Base-by-base conservation (phyloP, 306 rosid genomes). In the Malus sylvestris region DNA sequence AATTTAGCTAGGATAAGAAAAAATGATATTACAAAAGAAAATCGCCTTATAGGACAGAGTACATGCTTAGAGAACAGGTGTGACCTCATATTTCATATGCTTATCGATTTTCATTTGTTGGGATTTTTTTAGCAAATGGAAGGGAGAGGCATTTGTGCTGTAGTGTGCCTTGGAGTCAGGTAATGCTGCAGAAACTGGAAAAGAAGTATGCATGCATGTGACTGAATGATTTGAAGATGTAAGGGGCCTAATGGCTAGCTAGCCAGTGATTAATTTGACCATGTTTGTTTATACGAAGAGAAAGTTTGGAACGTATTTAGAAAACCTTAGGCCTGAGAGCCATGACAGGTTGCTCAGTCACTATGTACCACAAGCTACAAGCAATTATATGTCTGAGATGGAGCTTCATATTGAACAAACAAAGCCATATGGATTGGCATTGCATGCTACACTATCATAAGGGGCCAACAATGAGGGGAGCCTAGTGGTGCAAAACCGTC, bases 21-120 rank as follows among this genome's bases (percentile, higher is more conserved):
- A 7, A 9, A 13, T 1, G n/a, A 70, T n/a, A 46, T 51, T 42
- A 25, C 13, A 66, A 67, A 4, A 12, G 49, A 29, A 23, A 85
- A 60, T 71, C 23, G 79, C 82, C 82, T 85, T 76, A 83, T 32
- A 83, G 62, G 84, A 81, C 88, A 83, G 65, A 73, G 67, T 40
- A 46, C 79, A 52, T 72, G 80, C 40, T 72, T 57, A 68, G 23
- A 29, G 23, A 57, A 49, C 51, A 70, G 67, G 79, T 70, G 44
- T 74, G 77, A 67, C 74, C 58, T 76, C 52, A 70, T 75, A 72
- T 9, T 60, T 66, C 49, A 53, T 25, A 4, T 62, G 74, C 76
- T 55, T 67, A 10, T 33, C 49, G 4, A 18, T 42, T 15, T 14
- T 51, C 55, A 51, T 51, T 51, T 75, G 63, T 74, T 76, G 46